Conservation (phyloP, 2,329 filamentous ascomycete species). For the Calonectria fujianensis region DNA sequence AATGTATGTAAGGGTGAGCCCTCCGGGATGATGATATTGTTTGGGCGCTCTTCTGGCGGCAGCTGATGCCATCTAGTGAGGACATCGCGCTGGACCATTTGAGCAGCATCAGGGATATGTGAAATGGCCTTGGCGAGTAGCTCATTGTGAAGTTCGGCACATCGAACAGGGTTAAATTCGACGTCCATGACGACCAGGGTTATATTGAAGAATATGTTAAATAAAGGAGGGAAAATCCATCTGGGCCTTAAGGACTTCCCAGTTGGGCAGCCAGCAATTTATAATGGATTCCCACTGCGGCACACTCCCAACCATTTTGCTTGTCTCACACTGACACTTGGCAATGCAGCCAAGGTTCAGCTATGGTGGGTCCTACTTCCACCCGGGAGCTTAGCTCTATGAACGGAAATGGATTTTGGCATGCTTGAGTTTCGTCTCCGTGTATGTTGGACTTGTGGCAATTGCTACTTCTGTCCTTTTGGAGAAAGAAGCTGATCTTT, state of each 20-base stretch:
- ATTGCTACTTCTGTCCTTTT: too few species aligned
- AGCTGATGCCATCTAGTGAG: not conserved
- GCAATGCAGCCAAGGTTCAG: not conserved
- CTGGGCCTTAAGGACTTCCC: too few species aligned
- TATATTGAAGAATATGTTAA: not conserved
- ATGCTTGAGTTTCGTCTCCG: too few species aligned
- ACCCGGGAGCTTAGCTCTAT: too few species aligned
- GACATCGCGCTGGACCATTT: not conserved
- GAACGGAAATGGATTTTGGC: too few species aligned
- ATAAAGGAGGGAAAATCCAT: too few species aligned
- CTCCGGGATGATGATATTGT: not conserved
- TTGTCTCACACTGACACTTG: not conserved
- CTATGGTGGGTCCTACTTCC: not conserved
- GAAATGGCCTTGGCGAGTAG: slow-evolving; percentile 4
- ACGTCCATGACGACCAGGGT: not conserved
- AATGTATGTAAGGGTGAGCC: not conserved
- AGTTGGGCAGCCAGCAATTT: not conserved
- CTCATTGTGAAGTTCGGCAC: slow-evolving; percentile 1
- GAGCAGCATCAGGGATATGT: not conserved
- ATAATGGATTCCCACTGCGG: not conserved
- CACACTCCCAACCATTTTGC: not conserved
- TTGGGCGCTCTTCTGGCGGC: not conserved
- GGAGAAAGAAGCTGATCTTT: too few species aligned
- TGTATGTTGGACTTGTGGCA: too few species aligned
- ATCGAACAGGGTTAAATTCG: not conserved